These are phyloP conservation scores for Coemansia sp. DNA, from an alignment of 192 early-diverging fungal species.

Conservation along the genomic window DNA sequence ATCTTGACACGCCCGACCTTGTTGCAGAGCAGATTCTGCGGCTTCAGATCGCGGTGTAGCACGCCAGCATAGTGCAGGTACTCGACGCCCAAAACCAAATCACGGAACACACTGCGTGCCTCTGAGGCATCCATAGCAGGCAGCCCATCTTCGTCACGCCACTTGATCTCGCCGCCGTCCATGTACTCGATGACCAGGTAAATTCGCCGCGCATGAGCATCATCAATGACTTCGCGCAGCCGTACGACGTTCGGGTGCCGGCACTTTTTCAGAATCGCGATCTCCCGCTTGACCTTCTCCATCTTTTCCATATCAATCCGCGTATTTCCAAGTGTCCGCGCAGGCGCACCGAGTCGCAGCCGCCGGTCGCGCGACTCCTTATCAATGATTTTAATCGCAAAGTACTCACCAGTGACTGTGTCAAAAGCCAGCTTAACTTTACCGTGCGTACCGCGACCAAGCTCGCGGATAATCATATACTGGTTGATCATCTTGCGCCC, in stretches of 20 bases:
- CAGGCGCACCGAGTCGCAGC: conserved; percentile 27
- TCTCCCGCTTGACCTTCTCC: conserved; percentile 90
- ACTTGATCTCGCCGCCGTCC: conserved; percentile 87
- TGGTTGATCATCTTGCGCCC: conserved; percentile 97
- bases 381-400: conserved; percentile 57
- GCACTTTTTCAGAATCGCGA: conserved; percentile 96
- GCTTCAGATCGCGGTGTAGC: conserved; percentile 97
- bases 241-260: conserved; percentile 88
- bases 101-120: conserved; percentile 80
- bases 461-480: conserved; percentile 85
- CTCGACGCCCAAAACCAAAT: conserved; percentile 86
- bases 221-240: conserved; percentile 92
- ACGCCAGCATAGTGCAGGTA: conserved; percentile 95
- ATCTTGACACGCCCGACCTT: conserved; percentile 83
- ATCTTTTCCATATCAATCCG: conserved; percentile 49
- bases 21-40: conserved; percentile 87
- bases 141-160: conserved; percentile 66
- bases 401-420: conserved; percentile 69
- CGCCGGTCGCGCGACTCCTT: conserved; percentile 52
- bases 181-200: conserved; percentile 93
- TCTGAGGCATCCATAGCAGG: conserved; percentile 65
- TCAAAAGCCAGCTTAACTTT: conserved; percentile 92
- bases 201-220: conserved; percentile 84
- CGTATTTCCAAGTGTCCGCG: conserved; percentile 33
- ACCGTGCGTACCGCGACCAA: conserved; percentile 93